A percentile compares a stretch with the other conserved stretches of the same genome.
Conservation (phyloP, 2,329 filamentous ascomycete species). For the Nannizziopsis barbatae region DNA sequence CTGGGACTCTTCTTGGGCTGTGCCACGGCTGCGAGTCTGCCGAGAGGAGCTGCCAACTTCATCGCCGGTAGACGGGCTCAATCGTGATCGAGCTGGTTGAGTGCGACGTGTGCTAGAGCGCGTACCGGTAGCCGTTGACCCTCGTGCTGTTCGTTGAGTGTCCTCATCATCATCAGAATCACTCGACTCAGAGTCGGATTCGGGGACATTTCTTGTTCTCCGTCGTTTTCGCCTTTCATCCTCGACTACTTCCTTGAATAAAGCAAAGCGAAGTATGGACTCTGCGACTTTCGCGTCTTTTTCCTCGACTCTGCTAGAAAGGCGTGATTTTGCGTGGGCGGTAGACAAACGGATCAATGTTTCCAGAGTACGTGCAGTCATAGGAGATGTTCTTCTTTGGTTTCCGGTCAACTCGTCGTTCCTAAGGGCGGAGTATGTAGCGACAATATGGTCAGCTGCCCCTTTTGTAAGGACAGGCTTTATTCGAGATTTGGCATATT, state of each 20-base stretch:
- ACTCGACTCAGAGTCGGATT: conserved; percentile 46
- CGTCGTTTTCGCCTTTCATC: conserved; percentile 72
- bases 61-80: conserved; percentile 41
- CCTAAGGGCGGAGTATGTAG: conserved; percentile 80
- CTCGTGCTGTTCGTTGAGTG: conserved; percentile 14
- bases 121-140: conserved; percentile 22
- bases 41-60: conserved; percentile 28
- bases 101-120: conserved; percentile 24
- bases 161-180: conserved; percentile 30
- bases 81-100: conserved; percentile 23
- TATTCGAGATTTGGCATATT: conserved; percentile 87
- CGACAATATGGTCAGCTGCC: conserved; percentile 80
- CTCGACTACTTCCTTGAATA: conserved; percentile 89
- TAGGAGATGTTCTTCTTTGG: conserved; percentile 81
- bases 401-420: conserved; percentile 96
- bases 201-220: conserved; percentile 57
- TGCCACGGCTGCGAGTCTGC: conserved; percentile 30
- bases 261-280: conserved; percentile 77
- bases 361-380: conserved; percentile 94
- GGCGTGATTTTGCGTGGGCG: conserved; percentile 82
- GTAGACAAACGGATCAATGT: conserved; percentile 97
- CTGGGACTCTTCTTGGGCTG: conserved; percentile 39
- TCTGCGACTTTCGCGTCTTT: conserved; percentile 81
- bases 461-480: conserved; percentile 85
- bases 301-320: conserved; percentile 81